Evolutionary conservation across 768 basidiomycete species (phyloP).

Genomic region (Leucosporidium scottii): DNA sequence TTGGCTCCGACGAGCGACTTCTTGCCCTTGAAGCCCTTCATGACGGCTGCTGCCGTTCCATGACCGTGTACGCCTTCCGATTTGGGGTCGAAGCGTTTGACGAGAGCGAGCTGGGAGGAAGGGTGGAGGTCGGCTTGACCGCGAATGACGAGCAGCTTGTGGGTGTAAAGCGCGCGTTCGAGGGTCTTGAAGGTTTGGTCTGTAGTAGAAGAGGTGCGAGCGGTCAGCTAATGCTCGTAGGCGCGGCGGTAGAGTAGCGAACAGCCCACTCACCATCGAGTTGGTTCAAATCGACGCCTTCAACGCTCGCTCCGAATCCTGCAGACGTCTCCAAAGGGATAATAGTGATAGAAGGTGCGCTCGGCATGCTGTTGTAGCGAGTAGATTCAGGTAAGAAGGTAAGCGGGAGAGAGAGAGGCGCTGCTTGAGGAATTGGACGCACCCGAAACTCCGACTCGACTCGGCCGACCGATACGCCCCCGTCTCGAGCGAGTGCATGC

Average conservation of each 20-base stretch:
- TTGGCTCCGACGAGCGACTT: neutral
- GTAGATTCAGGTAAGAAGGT: neutral
- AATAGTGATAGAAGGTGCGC: neutral
- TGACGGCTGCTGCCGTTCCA: neutral
- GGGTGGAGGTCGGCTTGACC: neutral
- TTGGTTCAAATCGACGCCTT: conserved; percentile 10
- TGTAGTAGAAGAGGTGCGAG: neutral
- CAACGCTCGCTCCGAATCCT: conserved; percentile 3
- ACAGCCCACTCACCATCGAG: neutral
- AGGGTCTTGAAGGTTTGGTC: neutral
- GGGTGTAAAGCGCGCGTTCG: conserved; percentile 6
- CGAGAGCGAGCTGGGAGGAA: neutral
- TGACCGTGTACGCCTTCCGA: neutral
- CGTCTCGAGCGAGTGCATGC: too few relatives aligned
- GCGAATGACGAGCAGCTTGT: conserved; percentile 3
- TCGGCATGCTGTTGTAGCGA: neutral
- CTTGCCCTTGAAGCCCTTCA: conserved; percentile 5
- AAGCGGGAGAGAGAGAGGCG: too few relatives aligned
- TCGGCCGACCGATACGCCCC: too few relatives aligned
- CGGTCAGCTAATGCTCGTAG: neutral
- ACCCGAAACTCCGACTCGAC: too few relatives aligned
- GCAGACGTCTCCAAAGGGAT: neutral
- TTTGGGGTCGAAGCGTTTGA: neutral
- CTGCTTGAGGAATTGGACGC: too few relatives aligned
- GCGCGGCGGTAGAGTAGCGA: neutral